Evolutionary conservation across 2,329 filamentous ascomycete genomes (phyloP).

Genomic region (Chaetomium olivaceum): DNA sequence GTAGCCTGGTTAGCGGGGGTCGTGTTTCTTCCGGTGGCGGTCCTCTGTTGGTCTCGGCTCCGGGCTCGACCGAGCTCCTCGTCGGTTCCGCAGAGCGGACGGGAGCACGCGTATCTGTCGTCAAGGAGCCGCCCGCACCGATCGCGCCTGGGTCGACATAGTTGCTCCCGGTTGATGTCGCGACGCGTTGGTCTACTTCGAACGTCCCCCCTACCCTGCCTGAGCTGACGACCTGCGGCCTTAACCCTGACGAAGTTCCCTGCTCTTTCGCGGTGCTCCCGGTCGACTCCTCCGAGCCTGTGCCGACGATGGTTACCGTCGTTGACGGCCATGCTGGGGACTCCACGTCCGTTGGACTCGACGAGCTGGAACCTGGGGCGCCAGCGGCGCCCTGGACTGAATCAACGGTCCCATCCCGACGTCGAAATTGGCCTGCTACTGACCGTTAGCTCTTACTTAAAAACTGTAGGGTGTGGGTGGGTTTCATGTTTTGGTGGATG

Average conservation of each 20-base stretch:
- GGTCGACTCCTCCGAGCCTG: background rate
- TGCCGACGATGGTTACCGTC: conserved; percentile 8
- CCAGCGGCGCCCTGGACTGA: conserved; percentile 12
- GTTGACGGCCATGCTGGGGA: conserved; percentile 10
- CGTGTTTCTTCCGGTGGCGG: conserved; percentile 26
- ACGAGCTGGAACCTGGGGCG: conserved; percentile 11
- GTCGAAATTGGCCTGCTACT: conserved; percentile 21
- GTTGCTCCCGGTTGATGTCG: conserved; percentile 10
- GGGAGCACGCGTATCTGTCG: conserved; percentile 27
- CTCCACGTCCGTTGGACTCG: conserved; percentile 12
- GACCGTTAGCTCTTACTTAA: conserved; percentile 16
- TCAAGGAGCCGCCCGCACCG: conserved; percentile 23
- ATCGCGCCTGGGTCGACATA: conserved; percentile 26
- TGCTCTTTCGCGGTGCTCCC: background rate
- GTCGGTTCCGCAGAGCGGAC: conserved; percentile 26
- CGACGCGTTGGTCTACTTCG: background rate
- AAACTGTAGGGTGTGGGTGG: background rate
- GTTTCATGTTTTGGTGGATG: background rate
- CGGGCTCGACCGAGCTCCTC: conserved; percentile 19
- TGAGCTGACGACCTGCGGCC: background rate
- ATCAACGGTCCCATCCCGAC: conserved; percentile 18
- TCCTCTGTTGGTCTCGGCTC: conserved; percentile 10
- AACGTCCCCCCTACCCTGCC: background rate
- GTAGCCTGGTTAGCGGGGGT: conserved; percentile 1
- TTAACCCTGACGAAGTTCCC: background rate